These are phyloP conservation scores for Dictyostelium purpureum DNA, from an alignment of 78 protist genomes.

Conservation along the genomic window DNA sequence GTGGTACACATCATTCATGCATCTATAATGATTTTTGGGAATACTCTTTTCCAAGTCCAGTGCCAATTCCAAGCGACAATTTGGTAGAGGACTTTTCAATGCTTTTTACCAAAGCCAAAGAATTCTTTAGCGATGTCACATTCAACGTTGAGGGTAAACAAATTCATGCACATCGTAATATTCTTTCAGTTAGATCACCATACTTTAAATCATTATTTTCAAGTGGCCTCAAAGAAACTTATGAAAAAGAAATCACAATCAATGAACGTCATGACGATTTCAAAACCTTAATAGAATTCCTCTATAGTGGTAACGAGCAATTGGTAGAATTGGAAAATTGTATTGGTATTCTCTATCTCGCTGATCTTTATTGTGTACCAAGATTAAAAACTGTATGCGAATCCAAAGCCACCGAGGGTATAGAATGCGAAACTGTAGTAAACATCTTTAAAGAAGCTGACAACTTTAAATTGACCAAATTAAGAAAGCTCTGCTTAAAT, in stretches of 20 bases:
- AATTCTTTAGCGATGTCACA: slow-evolving; percentile 40
- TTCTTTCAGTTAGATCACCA: slow-evolving; percentile 20
- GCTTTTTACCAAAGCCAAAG: slow-evolving; percentile 36
- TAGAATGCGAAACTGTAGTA: slow-evolving; percentile 40
- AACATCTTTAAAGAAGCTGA: slow-evolving; percentile 54
- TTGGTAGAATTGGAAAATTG: slow-evolving; percentile 37
- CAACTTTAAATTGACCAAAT: slow-evolving; percentile 24
- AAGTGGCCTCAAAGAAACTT: slow-evolving; percentile 36
- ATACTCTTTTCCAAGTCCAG: slow-evolving; percentile 42
- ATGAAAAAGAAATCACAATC: slow-evolving; percentile 37
- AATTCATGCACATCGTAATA: slow-evolving; percentile 39
- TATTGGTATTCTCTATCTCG: slow-evolving; percentile 37
- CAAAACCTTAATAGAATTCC: neutral
- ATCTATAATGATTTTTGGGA: slow-evolving; percentile 61
- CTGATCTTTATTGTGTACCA: slow-evolving; percentile 43
- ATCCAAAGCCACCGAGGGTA: slow-evolving; percentile 56
- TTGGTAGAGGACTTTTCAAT: slow-evolving; percentile 24
- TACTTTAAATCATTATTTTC: slow-evolving; percentile 54
- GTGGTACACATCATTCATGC: slow-evolving; percentile 71
- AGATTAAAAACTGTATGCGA: slow-evolving; percentile 68
- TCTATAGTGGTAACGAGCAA: slow-evolving; percentile 44
- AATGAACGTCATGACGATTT: slow-evolving; percentile 42
- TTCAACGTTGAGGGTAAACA: slow-evolving; percentile 15
- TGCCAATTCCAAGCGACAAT: slow-evolving; percentile 32
- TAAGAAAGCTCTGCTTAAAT: slow-evolving; percentile 28